phyloP scores from a whole-genome alignment of 2,329 filamentous ascomycete genomes.

The Exophiala viscosa region DNA sequence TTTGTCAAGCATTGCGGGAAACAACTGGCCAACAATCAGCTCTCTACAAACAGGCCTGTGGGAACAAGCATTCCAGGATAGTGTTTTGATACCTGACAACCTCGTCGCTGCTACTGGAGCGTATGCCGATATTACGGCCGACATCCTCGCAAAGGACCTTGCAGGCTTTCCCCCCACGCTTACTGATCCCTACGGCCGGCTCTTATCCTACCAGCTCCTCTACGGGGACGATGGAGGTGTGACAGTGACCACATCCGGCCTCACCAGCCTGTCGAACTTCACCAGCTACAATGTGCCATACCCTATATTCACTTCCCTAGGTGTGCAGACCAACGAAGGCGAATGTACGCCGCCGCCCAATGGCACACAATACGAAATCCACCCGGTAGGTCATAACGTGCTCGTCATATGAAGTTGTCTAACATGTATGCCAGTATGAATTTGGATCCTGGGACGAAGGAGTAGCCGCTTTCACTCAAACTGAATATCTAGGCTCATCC shows the following conservation, averaged over 20 bases:
- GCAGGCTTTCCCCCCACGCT: slow-evolving; percentile 41
- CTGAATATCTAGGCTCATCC: slow-evolving; percentile 58
- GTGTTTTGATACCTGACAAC: slow-evolving; percentile 36
- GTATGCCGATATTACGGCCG: slow-evolving; percentile 33
- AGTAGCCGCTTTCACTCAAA: slow-evolving; percentile 58
- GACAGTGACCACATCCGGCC: slow-evolving; percentile 33
- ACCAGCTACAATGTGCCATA: slow-evolving; percentile 40
- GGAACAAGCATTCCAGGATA: slow-evolving; percentile 39
- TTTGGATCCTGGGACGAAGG: slow-evolving; percentile 62
- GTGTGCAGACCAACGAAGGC: background rate
- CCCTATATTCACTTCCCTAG: slow-evolving; percentile 44
- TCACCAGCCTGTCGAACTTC: slow-evolving; percentile 39
- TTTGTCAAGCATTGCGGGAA: slow-evolving; percentile 44
- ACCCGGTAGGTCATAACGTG: background rate
- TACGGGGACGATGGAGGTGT: slow-evolving; percentile 36
- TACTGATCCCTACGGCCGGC: slow-evolving; percentile 41
- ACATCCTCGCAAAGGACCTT: slow-evolving; percentile 36
- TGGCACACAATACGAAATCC: background rate
- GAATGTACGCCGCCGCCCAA: background rate
- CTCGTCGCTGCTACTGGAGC: slow-evolving; percentile 22
- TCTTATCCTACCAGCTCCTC: slow-evolving; percentile 41
- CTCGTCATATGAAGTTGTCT: background rate
- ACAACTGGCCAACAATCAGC: slow-evolving; percentile 46
- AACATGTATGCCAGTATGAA: slow-evolving; percentile 51
- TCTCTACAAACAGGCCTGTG: slow-evolving; percentile 40